phyloP scores from a whole-genome alignment of 306 rosid species.

The Astragalus glycyphyllos region DNA sequence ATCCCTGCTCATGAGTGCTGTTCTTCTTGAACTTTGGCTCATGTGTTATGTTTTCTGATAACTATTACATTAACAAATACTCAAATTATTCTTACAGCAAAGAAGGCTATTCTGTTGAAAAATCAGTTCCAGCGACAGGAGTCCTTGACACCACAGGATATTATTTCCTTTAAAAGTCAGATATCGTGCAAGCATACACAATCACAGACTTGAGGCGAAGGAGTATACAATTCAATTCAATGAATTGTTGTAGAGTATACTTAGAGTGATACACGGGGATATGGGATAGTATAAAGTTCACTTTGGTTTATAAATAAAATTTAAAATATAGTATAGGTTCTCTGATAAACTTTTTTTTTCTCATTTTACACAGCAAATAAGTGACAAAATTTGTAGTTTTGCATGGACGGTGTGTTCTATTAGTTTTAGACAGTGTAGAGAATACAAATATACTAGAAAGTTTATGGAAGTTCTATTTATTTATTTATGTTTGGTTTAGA shows the following conservation, averaged over 20 bases:
- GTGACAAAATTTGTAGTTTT: conserved; percentile 32
- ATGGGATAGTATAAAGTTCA: conserved; percentile 6
- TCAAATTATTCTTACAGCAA: conserved; percentile 52
- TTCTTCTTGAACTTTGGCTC: not conserved
- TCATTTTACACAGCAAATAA: conserved; percentile 39
- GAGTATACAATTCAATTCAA: conserved; percentile 26
- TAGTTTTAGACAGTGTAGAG: conserved; percentile 37
- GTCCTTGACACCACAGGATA: conserved; percentile 8
- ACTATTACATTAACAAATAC: conserved; percentile 2
- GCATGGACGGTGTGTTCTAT: conserved; percentile 6
- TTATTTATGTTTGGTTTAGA: too few species aligned
- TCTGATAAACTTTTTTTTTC: not conserved
- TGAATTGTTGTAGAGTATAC: conserved; percentile 21
- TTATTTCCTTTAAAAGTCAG: conserved; percentile 12
- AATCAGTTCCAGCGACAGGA: not conserved
- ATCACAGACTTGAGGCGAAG: not conserved
- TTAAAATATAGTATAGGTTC: conserved; percentile 15
- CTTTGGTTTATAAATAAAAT: conserved; percentile 27
- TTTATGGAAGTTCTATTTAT: not conserved
- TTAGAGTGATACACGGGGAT: conserved; percentile 8
- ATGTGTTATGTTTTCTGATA: not conserved
- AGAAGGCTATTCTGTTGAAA: conserved; percentile 68
- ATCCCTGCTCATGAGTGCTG: not conserved
- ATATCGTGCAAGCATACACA: conserved; percentile 16
- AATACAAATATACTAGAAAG: conserved; percentile 36